phyloP scores from a whole-genome alignment of 768 basidiomycete genomes.

The Dacryopinax spathularia region DNA sequence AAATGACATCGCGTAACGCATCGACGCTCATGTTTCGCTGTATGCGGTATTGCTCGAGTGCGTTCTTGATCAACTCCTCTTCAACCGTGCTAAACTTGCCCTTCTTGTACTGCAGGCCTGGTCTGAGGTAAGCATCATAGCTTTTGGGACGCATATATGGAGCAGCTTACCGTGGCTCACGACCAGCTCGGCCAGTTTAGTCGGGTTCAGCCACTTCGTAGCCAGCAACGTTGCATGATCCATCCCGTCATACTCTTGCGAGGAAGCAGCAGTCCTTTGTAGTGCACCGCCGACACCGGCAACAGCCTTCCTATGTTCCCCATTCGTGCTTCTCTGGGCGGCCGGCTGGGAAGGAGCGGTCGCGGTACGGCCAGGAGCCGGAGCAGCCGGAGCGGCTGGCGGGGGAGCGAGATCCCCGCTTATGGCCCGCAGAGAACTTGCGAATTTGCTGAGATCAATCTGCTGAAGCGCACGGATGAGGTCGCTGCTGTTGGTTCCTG shows the following conservation, averaged over 20 bases:
- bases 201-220: constrained; percentile 63
- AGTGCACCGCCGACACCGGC: background rate
- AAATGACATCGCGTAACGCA: constrained; percentile 50
- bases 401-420: background rate
- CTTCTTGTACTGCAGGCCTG: constrained; percentile 76
- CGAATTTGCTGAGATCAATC: constrained; percentile 1
- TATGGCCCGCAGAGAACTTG: background rate
- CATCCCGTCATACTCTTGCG: background rate
- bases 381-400: background rate
- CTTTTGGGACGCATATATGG: background rate
- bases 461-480: constrained; percentile 1
- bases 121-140: background rate
- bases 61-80: constrained; percentile 46
- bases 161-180: constrained; percentile 43
- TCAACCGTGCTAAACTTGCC: constrained; percentile 76
- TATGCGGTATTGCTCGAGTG: constrained; percentile 47
- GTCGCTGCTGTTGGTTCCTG: background rate
- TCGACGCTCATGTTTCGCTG: constrained; percentile 38
- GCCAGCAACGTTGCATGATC: constrained; percentile 52
- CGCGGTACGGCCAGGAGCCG: background rate
- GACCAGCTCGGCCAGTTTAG: constrained; percentile 54
- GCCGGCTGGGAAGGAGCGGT: background rate
- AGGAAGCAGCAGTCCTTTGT: background rate
- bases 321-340: background rate
- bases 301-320: background rate